Evolutionary conservation across 129 eudicot genomes (phyloP).

Genomic region (Saussurea involucrata): DNA sequence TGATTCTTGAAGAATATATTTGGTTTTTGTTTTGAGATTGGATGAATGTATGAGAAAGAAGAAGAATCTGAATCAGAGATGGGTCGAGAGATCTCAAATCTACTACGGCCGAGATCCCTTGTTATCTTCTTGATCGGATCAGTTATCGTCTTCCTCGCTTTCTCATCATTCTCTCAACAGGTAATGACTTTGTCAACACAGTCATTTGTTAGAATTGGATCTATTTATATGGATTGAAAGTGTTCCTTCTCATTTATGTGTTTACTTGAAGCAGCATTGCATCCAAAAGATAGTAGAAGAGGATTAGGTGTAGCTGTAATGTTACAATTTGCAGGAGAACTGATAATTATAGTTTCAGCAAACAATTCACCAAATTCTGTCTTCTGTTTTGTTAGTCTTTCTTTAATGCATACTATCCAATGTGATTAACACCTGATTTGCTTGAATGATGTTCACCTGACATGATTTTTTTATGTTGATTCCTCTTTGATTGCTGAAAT

Average conservation of each 20-base stretch:
- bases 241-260: neutral
- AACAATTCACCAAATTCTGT: neutral
- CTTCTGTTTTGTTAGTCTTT: neutral
- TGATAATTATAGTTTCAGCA: neutral
- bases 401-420: neutral
- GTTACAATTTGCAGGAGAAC: neutral
- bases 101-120: slow-evolving; percentile 53
- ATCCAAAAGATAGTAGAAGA: neutral
- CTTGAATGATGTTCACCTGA: neutral
- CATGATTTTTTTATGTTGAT: neutral
- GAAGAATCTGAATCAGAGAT: slow-evolving; percentile 31
- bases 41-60: slow-evolving; percentile 38
- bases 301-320: slow-evolving; percentile 12
- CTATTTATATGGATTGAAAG: slow-evolving; percentile 6
- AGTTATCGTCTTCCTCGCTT: slow-evolving; percentile 50
- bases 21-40: slow-evolving; percentile 3
- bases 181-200: slow-evolving; percentile 22
- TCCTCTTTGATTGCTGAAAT: too few species aligned
- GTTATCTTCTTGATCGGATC: slow-evolving; percentile 39
- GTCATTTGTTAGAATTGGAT: slow-evolving; percentile 4
- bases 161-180: slow-evolving; percentile 58
- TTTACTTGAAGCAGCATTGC: neutral
- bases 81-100: slow-evolving; percentile 66
- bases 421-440: slow-evolving; percentile 8
- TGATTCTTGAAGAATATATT: neutral